phyloP scores from a whole-genome alignment of 768 basidiomycete species.

The Leucocoprinus leucothites region DNA sequence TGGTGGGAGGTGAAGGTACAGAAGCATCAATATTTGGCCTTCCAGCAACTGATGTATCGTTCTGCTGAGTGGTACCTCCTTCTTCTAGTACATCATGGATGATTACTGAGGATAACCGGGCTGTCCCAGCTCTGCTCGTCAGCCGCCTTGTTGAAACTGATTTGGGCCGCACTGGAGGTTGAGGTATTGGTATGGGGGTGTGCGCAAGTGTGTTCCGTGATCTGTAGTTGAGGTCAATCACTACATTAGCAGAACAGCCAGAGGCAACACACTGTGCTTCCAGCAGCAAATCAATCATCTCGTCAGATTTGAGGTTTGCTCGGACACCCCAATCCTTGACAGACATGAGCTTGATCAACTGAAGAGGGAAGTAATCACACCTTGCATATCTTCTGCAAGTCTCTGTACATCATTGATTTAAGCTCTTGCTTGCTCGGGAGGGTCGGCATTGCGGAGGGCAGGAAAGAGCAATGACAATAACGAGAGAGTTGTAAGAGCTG shows the following conservation, averaged over 20 bases:
- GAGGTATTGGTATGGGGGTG: conserved; percentile 17
- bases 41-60: neutral
- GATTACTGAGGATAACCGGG: conserved; percentile 43
- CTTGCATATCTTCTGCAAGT: conserved; percentile 68
- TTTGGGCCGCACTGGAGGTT: conserved; percentile 28
- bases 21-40: neutral
- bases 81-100: conserved; percentile 51
- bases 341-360: conserved; percentile 14
- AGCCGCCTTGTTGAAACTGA: conserved; percentile 30
- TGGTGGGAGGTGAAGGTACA: conserved; percentile 19
- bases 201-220: conserved; percentile 20
- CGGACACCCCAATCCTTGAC: conserved; percentile 73
- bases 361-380: conserved; percentile 27
- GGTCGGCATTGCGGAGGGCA: conserved; percentile 31
- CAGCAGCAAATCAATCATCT: conserved; percentile 70
- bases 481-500: conserved; percentile 3
- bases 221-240: conserved; percentile 15
- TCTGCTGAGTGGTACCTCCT: conserved; percentile 1
- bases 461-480: conserved; percentile 15
- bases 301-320: conserved; percentile 81
- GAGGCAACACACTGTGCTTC: conserved; percentile 43
- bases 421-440: conserved; percentile 40
- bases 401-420: conserved; percentile 44
- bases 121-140: conserved; percentile 35
- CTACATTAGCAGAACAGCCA: neutral